Conservation (phyloP, 495 filamentous ascomycete species). For the Xylona heveae region DNA sequence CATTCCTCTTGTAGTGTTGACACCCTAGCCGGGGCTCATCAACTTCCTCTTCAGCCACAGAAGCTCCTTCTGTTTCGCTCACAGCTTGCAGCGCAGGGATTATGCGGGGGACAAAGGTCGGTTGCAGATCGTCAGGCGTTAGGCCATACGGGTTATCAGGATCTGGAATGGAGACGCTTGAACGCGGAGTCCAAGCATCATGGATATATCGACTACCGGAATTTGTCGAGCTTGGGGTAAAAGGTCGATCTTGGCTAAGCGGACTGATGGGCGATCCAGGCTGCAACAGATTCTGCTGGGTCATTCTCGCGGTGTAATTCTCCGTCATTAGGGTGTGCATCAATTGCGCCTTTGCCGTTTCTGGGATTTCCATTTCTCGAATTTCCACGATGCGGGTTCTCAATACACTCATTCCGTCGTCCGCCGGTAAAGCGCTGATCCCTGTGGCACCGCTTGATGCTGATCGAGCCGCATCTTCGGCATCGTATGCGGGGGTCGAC, state of each 20-base stretch:
- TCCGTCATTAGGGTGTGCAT: conserved; percentile 73
- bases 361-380: conserved; percentile 37
- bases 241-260: conserved; percentile 16
- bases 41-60: conserved; percentile 12
- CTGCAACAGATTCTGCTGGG: conserved; percentile 9
- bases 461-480: conserved; percentile 1
- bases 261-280: conserved; percentile 17
- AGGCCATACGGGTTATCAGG: conserved; percentile 40
- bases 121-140: conserved; percentile 44
- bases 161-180: conserved; percentile 12
- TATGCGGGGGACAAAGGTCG: conserved; percentile 38
- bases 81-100: conserved; percentile 18
- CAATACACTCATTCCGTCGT: conserved; percentile 75
- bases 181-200: conserved; percentile 12
- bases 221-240: conserved; percentile 15
- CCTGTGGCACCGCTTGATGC: conserved; percentile 6
- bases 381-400: conserved; percentile 61
- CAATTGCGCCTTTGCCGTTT: conserved; percentile 55
- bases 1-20: conserved; percentile 82
- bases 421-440: conserved; percentile 42
- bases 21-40: conserved; percentile 44
- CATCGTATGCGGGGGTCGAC: no score
- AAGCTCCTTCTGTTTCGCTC: conserved; percentile 17
- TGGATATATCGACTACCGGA: neutral
- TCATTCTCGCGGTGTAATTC: conserved; percentile 29